phyloP scores from a whole-genome alignment of 2,329 filamentous ascomycete genomes.

The Nigrospora sphaerica region DNA sequence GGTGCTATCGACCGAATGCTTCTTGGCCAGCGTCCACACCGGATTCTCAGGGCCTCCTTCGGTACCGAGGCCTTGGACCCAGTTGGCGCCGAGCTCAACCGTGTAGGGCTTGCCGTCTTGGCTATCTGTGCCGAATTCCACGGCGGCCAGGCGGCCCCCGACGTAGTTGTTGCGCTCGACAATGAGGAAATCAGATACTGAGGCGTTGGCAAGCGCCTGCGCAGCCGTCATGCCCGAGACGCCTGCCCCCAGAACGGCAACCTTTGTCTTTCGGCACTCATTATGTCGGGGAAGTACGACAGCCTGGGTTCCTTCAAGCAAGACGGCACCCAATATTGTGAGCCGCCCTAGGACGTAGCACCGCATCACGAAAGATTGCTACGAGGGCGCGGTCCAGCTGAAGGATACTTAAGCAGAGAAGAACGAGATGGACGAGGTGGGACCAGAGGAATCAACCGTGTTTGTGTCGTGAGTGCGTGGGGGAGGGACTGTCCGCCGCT shows the following conservation, averaged over 20 bases:
- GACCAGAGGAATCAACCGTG: too few relatives aligned
- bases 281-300: background rate
- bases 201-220: slow-evolving; percentile 54
- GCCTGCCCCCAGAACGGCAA: slow-evolving; percentile 46
- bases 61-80: slow-evolving; percentile 33
- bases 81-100: slow-evolving; percentile 63
- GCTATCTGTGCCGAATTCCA: slow-evolving; percentile 41
- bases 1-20: slow-evolving; percentile 46
- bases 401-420: too few relatives aligned
- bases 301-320: background rate
- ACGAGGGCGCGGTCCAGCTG: too few relatives aligned
- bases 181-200: slow-evolving; percentile 57
- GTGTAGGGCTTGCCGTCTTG: slow-evolving; percentile 44
- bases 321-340: too few relatives aligned
- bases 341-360: too few relatives aligned
- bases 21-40: slow-evolving; percentile 55
- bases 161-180: slow-evolving; percentile 56
- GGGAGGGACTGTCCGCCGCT: too few relatives aligned
- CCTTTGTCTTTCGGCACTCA: slow-evolving; percentile 27
- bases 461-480: too few relatives aligned
- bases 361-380: too few relatives aligned
- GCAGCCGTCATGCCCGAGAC: slow-evolving; percentile 58
- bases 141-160: slow-evolving; percentile 54
- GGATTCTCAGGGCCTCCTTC: slow-evolving; percentile 44
- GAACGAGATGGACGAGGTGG: too few relatives aligned